A percentile compares a stretch with the other conserved stretches of the same genome.
Conservation (phyloP, 2,329 filamentous ascomycete species). For the Phoma sp. region DNA sequence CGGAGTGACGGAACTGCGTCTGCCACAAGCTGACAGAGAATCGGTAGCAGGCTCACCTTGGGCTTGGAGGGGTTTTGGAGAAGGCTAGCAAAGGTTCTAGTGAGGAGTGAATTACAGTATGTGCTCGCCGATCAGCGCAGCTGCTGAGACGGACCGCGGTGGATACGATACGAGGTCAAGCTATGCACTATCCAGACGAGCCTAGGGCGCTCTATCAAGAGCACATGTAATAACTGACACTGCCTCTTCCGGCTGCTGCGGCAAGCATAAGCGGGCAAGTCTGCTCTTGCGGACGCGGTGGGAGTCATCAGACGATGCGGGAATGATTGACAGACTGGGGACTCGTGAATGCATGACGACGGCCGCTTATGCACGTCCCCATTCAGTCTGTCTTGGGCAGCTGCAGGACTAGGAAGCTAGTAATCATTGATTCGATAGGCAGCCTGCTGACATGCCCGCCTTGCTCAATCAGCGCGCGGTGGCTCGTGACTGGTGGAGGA, state of each 20-base stretch:
- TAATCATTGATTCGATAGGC: constrained; percentile 40
- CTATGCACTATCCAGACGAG: constrained; percentile 9
- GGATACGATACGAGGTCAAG: constrained; percentile 22
- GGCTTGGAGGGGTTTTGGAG: constrained; percentile 5
- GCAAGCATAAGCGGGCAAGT: constrained; percentile 37
- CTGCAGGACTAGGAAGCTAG: constrained; percentile 24
- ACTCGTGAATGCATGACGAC: constrained; percentile 43
- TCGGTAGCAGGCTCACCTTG: constrained; percentile 9
- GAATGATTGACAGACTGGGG: constrained; percentile 13
- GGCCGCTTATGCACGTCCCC: constrained; percentile 45
- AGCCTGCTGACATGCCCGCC: constrained; percentile 39
- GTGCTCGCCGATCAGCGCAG: constrained; percentile 33
- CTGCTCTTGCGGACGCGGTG: constrained; percentile 6
- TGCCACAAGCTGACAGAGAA: constrained; percentile 14
- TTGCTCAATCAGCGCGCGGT: constrained; percentile 41
- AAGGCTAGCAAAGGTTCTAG: constrained; percentile 21
- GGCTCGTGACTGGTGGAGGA: constrained; percentile 33
- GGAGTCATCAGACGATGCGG: constrained; percentile 19
- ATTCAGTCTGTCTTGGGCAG: constrained; percentile 26
- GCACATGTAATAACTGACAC: constrained; percentile 34
- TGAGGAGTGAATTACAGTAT: constrained; percentile 26
- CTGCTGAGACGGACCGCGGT: constrained; percentile 24
- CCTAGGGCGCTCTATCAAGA: constrained; percentile 23
- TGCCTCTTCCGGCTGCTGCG: constrained; percentile 45
- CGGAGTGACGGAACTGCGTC: constrained; percentile 32